Evolutionary conservation across 2,329 filamentous ascomycete species (phyloP), one percentile per base, ranked within the genome.

Genomic region (Penicillium sp.): DNA sequence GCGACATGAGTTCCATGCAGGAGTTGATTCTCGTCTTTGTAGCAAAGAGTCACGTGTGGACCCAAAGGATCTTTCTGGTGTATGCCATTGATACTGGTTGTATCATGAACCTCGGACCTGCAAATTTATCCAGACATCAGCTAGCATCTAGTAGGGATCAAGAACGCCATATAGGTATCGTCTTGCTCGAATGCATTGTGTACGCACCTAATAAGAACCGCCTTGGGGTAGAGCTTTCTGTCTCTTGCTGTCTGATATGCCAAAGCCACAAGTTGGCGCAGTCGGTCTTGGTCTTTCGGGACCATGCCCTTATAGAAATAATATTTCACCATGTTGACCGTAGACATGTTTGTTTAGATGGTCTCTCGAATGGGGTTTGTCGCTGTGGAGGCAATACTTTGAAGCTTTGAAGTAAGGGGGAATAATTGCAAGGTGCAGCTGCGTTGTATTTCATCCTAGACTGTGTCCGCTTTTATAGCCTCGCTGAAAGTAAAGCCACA

Each of bases 191-290:
- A 23, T 23, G 21, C 21, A 23, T 23, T 23, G 27, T 39, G 36
- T 17, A 18, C 28, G 11, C 19, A 39, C 47, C 49, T 43, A 8
- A 52, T 50, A 43, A 52, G 28, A n/a, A 52, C 32, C 20, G 47
- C 49, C 33, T 44, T 50, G 11, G 49, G 49, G 23, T 52, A 45
- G 11, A 48, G 26, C 36, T 52, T 48, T 35, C 42, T 41, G 34
- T 50, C 49, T 34, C 47, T 47, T 29, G 47, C 49, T 23, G 47
- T 52, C 30, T 52, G 47, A 38, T 52, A 48, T 33, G 49, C 49
- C 33, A 52, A 35, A 33, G 47, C 27, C 18, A 50, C 37, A 10
- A 50, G 14, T 14, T 48, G 30, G 21, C 34, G 43, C 38, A 47
- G 26, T 26, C 32, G 31, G 9, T 47, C 41, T 25, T 34, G 16